A percentile compares a stretch with the other conserved stretches of the same genome.
phyloP scores from a whole-genome alignment of 106 monocot genomes.

The Ottelia alismoides region DNA sequence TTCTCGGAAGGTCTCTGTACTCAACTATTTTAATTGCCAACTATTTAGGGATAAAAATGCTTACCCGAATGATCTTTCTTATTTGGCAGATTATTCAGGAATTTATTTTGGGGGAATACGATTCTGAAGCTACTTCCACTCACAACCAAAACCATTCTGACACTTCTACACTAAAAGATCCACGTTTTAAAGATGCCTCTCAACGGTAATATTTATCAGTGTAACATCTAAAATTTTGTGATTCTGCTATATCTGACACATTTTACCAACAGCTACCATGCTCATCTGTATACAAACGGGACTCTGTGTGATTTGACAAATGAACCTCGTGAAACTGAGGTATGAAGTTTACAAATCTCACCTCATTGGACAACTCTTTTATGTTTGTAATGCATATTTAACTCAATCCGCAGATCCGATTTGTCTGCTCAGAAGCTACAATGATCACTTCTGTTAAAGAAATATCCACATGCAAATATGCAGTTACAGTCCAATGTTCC shows the following conservation, averaged over 20 bases:
- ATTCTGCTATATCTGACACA: no score
- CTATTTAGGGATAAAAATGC: no score
- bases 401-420: constrained; percentile 59
- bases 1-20: no score
- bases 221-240: no score
- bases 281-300: constrained; percentile 72
- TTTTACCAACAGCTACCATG: constrained; percentile 47
- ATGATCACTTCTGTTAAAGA: constrained; percentile 77
- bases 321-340: constrained; percentile 74
- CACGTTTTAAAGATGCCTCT: constrained; percentile 66
- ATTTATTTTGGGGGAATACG: constrained; percentile 62
- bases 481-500: constrained; percentile 52
- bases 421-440: constrained; percentile 65
- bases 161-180: constrained; percentile 55
- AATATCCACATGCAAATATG: constrained; percentile 91
- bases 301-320: constrained; percentile 83
- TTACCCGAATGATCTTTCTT: no score
- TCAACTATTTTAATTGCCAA: no score
- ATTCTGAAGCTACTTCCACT: constrained; percentile 39
- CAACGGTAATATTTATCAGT: no score
- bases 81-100: constrained; percentile 52
- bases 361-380: no score
- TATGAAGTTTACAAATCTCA: no score
- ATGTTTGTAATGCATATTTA: no score
- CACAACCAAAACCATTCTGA: constrained; percentile 60